A percentile compares a stretch with the other conserved stretches of the same genome.
Evolutionary conservation across 2,329 filamentous ascomycete genomes (phyloP).

Genomic region (Lachnellula subtilissima): DNA sequence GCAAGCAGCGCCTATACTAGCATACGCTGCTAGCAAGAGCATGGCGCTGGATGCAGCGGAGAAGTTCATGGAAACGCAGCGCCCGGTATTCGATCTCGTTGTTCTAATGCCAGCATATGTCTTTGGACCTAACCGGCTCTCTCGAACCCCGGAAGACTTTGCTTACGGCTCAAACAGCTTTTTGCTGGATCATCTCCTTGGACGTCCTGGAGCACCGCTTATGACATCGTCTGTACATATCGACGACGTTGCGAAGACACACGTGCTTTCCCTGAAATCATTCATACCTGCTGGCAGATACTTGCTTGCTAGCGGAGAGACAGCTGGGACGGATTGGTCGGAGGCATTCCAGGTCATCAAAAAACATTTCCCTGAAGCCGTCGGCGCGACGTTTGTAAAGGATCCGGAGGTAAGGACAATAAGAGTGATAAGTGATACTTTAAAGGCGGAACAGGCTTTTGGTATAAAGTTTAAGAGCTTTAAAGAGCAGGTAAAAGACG

Average conservation of each 20-base stretch:
- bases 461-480: conserved; percentile 26
- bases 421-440: conserved; percentile 23
- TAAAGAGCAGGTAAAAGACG: conserved; percentile 30
- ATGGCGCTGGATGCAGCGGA: conserved; percentile 33
- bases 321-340: conserved; percentile 30
- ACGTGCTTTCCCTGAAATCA: conserved; percentile 35
- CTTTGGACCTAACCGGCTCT: neutral
- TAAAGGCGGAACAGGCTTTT: conserved; percentile 27
- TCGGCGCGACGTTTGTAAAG: conserved; percentile 27
- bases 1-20: neutral
- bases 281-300: conserved; percentile 31
- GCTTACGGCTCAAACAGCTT: neutral
- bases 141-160: neutral
- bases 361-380: conserved; percentile 25
- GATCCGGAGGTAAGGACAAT: conserved; percentile 16
- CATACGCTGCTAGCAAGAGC: conserved; percentile 19
- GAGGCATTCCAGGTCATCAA: conserved; percentile 33
- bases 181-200: conserved; percentile 29
- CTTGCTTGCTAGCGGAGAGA: conserved; percentile 28
- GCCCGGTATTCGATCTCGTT: conserved; percentile 3
- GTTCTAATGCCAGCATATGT: conserved; percentile 3
- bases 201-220: neutral
- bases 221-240: neutral
- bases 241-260: conserved; percentile 26
- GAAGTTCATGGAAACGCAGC: neutral